Evolutionary conservation across 2,329 filamentous ascomycete genomes (phyloP).

Genomic region (Cyphellophora europaea): DNA sequence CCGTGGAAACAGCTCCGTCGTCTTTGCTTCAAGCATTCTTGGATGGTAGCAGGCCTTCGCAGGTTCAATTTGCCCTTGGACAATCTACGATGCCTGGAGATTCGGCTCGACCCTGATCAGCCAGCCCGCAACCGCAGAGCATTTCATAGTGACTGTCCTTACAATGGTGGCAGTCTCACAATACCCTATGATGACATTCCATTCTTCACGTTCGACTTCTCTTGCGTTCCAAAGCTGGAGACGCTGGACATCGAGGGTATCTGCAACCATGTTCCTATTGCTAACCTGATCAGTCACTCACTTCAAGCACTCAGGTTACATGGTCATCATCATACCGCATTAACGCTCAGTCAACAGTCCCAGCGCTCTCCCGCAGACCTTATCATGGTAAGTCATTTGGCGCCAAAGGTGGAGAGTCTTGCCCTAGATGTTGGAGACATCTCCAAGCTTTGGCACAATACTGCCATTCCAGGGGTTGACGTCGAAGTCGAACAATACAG

Average conservation of each 20-base stretch:
- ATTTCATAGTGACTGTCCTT: too few relatives aligned
- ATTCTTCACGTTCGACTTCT: conserved; percentile 11
- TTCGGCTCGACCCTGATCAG: too few relatives aligned
- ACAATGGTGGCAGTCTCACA: too few relatives aligned
- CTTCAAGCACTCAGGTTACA: conserved; percentile 12
- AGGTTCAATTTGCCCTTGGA: too few relatives aligned
- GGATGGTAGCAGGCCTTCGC: too few relatives aligned
- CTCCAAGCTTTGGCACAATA: conserved; percentile 18
- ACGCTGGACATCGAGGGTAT: conserved; percentile 17
- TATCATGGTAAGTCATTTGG: conserved; percentile 7
- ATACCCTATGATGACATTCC: too few relatives aligned
- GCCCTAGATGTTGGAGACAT: conserved; percentile 18
- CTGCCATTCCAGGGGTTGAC: conserved; percentile 17
- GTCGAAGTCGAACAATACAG: conserved; percentile 18
- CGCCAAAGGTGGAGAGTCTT: conserved; percentile 15
- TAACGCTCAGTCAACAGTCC: conserved; percentile 5
- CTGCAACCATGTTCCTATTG: conserved; percentile 15
- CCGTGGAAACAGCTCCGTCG: too few relatives aligned
- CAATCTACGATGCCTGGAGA: too few relatives aligned
- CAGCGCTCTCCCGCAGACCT: conserved; percentile 13
- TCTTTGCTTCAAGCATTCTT: too few relatives aligned
- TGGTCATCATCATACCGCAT: background rate
- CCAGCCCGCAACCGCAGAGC: too few relatives aligned
- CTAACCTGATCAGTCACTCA: conserved; percentile 7
- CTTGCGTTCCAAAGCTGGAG: conserved; percentile 6